These are phyloP conservation scores for Phlebopus sp. DNA, from an alignment of 1,284 basidiomycete genomes.

Conservation along the genomic window DNA sequence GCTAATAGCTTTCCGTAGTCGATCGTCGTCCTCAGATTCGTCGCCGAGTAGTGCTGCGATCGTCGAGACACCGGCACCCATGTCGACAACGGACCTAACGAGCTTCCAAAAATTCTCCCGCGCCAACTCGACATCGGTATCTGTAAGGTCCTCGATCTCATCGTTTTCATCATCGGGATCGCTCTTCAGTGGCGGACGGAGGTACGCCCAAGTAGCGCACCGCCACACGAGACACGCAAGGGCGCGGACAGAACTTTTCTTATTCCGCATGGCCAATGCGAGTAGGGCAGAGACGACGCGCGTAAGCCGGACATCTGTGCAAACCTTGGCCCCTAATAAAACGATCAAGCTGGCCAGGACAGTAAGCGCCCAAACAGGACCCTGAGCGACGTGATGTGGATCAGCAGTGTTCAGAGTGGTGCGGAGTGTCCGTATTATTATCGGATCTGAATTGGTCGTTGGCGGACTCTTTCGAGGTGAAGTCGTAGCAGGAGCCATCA, in stretches of 20 bases:
- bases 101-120: constrained; percentile 49
- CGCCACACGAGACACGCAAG: constrained; percentile 64
- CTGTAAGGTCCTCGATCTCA: constrained; percentile 34
- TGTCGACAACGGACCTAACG: constrained; percentile 52
- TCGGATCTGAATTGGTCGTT: constrained; percentile 37
- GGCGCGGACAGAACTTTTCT: constrained; percentile 58
- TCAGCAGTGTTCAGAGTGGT: constrained; percentile 54
- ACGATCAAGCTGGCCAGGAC: constrained; percentile 62
- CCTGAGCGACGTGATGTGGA: constrained; percentile 59
- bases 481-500: constrained; percentile 39
- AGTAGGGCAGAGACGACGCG: constrained; percentile 50
- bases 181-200: constrained; percentile 45
- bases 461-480: constrained; percentile 34
- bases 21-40: constrained; percentile 38
- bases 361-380: constrained; percentile 70
- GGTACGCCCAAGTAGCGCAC: constrained; percentile 58
- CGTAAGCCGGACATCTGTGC: constrained; percentile 43
- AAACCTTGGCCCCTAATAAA: constrained; percentile 55
- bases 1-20: constrained; percentile 40
- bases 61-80: constrained; percentile 56
- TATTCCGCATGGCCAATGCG: constrained; percentile 52
- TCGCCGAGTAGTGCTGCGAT: constrained; percentile 52
- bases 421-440: constrained; percentile 61
- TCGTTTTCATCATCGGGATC: constrained; percentile 35
- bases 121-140: constrained; percentile 26